Conservation (phyloP, 164 flowering plant genomes). For the Liquidambar formosana region DNA sequence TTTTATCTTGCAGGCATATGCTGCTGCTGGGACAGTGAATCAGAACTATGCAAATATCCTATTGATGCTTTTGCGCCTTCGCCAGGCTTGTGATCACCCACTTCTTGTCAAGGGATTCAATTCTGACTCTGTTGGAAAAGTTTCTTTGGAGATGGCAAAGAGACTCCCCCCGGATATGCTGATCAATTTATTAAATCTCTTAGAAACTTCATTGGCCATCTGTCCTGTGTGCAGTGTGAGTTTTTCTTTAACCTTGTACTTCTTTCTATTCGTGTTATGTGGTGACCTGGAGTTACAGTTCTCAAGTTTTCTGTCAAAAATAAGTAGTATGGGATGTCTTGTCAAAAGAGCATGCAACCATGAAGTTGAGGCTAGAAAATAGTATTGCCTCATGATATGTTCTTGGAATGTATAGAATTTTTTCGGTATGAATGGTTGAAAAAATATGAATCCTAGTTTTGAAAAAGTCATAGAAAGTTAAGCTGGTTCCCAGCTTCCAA, state of each 20-base stretch:
- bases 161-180: constrained; percentile 61
- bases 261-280: not conserved
- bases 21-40: constrained; percentile 91
- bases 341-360: too few relatives aligned
- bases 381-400: not conserved
- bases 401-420: not conserved
- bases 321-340: too few relatives aligned
- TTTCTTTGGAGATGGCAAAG: constrained; percentile 62
- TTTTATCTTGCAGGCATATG: constrained; percentile 65
- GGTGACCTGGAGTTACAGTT: not conserved
- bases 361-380: too few relatives aligned
- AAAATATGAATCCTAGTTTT: too few relatives aligned
- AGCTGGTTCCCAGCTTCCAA: not conserved
- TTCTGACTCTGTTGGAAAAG: constrained; percentile 54
- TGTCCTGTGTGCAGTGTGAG: constrained; percentile 75
- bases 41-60: constrained; percentile 95
- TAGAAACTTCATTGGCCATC: constrained; percentile 64
- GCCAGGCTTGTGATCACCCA: constrained; percentile 98
- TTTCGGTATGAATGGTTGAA: too few relatives aligned
- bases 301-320: too few relatives aligned
- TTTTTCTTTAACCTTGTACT: constrained; percentile 1
- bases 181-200: constrained; percentile 40
- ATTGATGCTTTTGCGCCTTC: constrained; percentile 91
- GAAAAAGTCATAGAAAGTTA: not conserved
- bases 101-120: constrained; percentile 69